Evolutionary conservation across 257 asterid genomes (phyloP), one percentile per base, ranked within the genome.

Genomic region (Cordia subcordata): DNA sequence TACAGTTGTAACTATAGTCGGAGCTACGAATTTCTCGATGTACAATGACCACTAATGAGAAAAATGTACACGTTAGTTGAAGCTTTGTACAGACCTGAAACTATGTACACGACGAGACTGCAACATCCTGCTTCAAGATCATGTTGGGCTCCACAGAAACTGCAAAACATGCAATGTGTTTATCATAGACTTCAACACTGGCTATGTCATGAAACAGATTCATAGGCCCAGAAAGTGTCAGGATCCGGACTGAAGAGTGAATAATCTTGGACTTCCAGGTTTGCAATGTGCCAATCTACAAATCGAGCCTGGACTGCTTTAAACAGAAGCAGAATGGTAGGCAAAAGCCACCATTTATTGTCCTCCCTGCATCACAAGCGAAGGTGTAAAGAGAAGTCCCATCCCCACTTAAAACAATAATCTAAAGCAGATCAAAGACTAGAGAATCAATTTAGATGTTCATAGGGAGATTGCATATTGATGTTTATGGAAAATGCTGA

Each of bases 201-300:
- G 59, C 21, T 27, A n/a, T 20, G 32, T 87, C 84, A 90, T 58
- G 94, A 79, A 58, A 65, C 67, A 51, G 85, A 74, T 79, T 90
- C 98, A 22, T 87, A 80, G 5, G 94, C 96, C 98, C 98, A 91
- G 68, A 91, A 91, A 51, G 96, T 87, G 72, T 85, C 95, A 0
- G 96, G 91, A 69, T 91, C 89, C 4, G 91, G 88, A 66, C 84
- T 85, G 86, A 80, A 91, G 62, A 91, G 86, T 47, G 96, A 87
- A 20, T 80, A 76, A 70, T 91, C 96, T 74, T 76, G 84, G 32
- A 87, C 83, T 79, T 91, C 98, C 35, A 87, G 57, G 74, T 87
- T 91, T 42, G 96, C 98, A 53, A 87, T 77, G 68, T 87, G 88
- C 96, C 98, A 91, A 72, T 91, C 91, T 8, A 85, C 82, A 58